Percentiles rank a stretch among this genome's conserved stretches.
Evolutionary conservation across 345 rosid genomes (phyloP).

Genomic region (Camelina sativa): DNA sequence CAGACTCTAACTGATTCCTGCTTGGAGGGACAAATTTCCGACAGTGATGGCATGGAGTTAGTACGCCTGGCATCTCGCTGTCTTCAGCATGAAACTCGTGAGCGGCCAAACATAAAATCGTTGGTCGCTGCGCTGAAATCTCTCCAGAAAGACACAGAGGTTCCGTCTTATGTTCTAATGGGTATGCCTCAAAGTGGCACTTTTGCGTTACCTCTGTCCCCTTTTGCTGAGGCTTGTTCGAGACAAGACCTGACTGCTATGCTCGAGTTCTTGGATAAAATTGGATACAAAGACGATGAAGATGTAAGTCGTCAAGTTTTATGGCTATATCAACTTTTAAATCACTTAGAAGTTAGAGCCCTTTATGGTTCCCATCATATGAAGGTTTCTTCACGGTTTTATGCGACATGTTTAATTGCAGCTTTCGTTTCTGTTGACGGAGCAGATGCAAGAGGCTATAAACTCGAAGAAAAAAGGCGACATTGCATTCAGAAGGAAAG

Average conservation of each 20-base stretch:
- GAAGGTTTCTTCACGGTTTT: slow-evolving; percentile 4
- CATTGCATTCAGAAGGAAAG: slow-evolving; percentile 72
- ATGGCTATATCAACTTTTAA: not conserved
- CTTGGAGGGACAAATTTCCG: slow-evolving; percentile 81
- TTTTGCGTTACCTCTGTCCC: slow-evolving; percentile 58
- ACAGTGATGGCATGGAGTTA: slow-evolving; percentile 73
- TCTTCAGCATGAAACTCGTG: slow-evolving; percentile 82
- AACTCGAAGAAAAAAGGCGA: slow-evolving; percentile 88
- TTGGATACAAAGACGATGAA: slow-evolving; percentile 89
- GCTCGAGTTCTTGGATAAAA: slow-evolving; percentile 71
- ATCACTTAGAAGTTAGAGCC: not conserved
- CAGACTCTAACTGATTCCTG: slow-evolving; percentile 87
- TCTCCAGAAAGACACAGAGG: slow-evolving; percentile 88
- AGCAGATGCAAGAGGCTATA: slow-evolving; percentile 84
- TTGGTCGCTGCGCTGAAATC: slow-evolving; percentile 70
- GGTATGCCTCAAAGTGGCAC: slow-evolving; percentile 62
- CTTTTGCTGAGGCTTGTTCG: slow-evolving; percentile 86
- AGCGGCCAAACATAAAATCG: slow-evolving; percentile 76
- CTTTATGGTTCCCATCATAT: not conserved
- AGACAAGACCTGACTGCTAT: slow-evolving; percentile 82
- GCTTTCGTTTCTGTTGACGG: slow-evolving; percentile 91
- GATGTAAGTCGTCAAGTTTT: slow-evolving; percentile 63
- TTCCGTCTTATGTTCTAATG: slow-evolving; percentile 77
- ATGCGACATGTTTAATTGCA: slow-evolving; percentile 43
- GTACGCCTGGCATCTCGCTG: slow-evolving; percentile 82